phyloP scores from a whole-genome alignment of 495 filamentous ascomycete genomes.

The Amorphotheca resinae region DNA sequence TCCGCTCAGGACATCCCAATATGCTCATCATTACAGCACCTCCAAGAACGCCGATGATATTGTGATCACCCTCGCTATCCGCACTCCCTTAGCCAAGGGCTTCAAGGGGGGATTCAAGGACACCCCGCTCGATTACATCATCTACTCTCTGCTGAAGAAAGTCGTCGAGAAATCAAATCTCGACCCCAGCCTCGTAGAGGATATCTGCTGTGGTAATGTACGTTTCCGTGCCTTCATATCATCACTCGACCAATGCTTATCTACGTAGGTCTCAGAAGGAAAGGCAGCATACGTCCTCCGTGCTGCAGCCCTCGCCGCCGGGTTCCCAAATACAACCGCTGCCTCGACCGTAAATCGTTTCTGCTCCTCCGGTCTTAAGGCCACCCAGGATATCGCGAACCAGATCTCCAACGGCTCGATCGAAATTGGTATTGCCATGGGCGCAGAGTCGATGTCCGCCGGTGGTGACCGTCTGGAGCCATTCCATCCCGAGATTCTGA shows the following conservation, averaged over 20 bases:
- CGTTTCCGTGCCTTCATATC: slow-evolving; percentile 19
- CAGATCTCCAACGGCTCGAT: slow-evolving; percentile 73
- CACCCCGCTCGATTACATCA: slow-evolving; percentile 73
- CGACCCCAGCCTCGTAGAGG: slow-evolving; percentile 75
- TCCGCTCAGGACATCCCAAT: slow-evolving; percentile 7
- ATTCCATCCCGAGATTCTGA: slow-evolving; percentile 67
- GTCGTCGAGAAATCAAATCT: slow-evolving; percentile 60
- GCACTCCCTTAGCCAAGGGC: slow-evolving; percentile 68
- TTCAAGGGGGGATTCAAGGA: slow-evolving; percentile 88
- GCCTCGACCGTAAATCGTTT: slow-evolving; percentile 83
- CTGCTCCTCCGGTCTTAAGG: slow-evolving; percentile 92
- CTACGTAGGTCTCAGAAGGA: slow-evolving; percentile 59
- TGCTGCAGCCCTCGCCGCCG: slow-evolving; percentile 77
- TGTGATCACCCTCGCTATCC: slow-evolving; percentile 75
- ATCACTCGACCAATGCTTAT: slow-evolving; percentile 14
- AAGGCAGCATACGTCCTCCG: slow-evolving; percentile 86
- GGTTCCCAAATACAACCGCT: slow-evolving; percentile 80
- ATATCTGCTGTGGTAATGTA: slow-evolving; percentile 89
- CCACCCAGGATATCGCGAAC: slow-evolving; percentile 86
- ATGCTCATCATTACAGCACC: slow-evolving; percentile 42
- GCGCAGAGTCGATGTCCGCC: slow-evolving; percentile 76
- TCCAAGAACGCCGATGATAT: slow-evolving; percentile 93
- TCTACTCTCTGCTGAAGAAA: slow-evolving; percentile 69
- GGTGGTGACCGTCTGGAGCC: slow-evolving; percentile 56
- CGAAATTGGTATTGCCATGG: slow-evolving; percentile 75